Conservation (phyloP, 305 asterid species). For the Stenogyne calaminthoides region DNA sequence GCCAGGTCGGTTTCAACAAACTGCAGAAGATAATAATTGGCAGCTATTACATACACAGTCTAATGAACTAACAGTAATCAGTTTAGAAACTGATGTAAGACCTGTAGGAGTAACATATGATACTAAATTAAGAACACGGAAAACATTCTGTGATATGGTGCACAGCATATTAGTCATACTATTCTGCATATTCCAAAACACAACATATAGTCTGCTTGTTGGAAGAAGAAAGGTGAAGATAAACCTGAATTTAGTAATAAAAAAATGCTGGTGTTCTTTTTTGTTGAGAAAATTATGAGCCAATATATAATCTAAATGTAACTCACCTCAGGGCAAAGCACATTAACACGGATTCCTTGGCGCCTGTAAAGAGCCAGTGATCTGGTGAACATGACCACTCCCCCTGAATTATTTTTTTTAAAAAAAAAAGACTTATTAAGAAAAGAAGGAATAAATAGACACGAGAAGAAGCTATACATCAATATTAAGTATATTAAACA, state of each 20-base stretch:
- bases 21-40: slow-evolving; percentile 47
- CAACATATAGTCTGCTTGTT: background rate
- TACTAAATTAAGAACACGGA: slow-evolving; percentile 1
- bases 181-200: background rate
- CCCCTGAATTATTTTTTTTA: slow-evolving; percentile 53
- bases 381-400: slow-evolving; percentile 84
- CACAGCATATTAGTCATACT: background rate
- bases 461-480: slow-evolving; percentile 14
- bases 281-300: background rate
- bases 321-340: slow-evolving; percentile 90
- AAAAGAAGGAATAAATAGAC: slow-evolving; percentile 17
- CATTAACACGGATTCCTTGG: slow-evolving; percentile 89
- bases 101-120: background rate
- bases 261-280: slow-evolving; percentile 3
- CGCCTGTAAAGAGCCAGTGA: slow-evolving; percentile 78
- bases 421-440: slow-evolving; percentile 26
- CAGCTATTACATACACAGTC: slow-evolving; percentile 10
- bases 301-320: slow-evolving; percentile 16
- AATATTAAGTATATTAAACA: slow-evolving; percentile 14
- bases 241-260: slow-evolving; percentile 1
- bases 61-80: background rate
- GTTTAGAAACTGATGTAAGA: slow-evolving; percentile 15
- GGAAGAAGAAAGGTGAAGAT: slow-evolving; percentile 2
- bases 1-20: slow-evolving; percentile 84
- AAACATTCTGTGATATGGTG: background rate